Evolutionary conservation across 257 asterid genomes (phyloP).

Genomic region (Solanum tarapatanum): DNA sequence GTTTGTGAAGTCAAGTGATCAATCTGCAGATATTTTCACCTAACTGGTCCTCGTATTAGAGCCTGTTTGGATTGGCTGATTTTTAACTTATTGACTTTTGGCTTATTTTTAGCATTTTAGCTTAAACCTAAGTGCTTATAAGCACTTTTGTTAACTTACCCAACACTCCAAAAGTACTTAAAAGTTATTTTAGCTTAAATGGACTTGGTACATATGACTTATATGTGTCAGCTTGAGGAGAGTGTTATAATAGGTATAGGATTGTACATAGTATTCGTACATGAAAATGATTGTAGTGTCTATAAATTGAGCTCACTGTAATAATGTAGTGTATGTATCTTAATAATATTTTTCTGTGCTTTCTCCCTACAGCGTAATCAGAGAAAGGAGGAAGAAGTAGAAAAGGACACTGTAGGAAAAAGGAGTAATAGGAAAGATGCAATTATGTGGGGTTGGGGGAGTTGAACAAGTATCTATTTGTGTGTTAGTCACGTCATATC

Average conservation of each 20-base stretch:
- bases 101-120: neutral
- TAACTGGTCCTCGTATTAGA: neutral
- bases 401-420: neutral
- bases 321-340: neutral
- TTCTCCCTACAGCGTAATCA: neutral
- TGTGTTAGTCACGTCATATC: neutral
- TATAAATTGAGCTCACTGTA: neutral
- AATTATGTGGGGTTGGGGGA: neutral
- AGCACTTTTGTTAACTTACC: neutral
- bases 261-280: neutral
- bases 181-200: neutral
- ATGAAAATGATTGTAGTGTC: neutral
- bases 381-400: neutral
- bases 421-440: neutral
- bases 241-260: neutral
- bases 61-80: neutral
- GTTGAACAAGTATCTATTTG: neutral
- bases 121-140: neutral
- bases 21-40: neutral
- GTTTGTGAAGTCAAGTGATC: neutral
- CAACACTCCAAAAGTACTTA: neutral
- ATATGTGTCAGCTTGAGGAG: neutral
- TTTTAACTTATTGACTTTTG: neutral
- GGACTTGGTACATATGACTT: neutral
- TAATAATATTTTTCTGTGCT: neutral